Conservation (phyloP, 768 basidiomycete species). For the Suillus alpinus region DNA sequence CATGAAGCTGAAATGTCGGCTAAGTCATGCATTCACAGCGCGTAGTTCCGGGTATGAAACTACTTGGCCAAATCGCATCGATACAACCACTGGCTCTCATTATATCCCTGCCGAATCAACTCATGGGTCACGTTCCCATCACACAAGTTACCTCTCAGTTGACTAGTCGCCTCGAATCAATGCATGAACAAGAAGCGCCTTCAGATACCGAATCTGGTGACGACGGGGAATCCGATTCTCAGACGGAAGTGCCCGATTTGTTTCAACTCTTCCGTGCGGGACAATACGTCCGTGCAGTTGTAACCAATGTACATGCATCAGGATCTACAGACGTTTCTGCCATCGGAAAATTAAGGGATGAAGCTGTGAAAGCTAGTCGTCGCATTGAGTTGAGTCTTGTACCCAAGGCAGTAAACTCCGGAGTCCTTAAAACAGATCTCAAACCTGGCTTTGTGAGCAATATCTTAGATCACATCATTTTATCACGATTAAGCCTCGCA, state of each 20-base stretch:
- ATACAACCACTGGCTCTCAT: conserved; percentile 88
- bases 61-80: conserved; percentile 83
- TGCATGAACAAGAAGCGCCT: conserved; percentile 50
- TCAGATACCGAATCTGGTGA: conserved; percentile 43
- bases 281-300: conserved; percentile 80
- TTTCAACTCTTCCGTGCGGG: conserved; percentile 76
- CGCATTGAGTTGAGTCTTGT: conserved; percentile 82
- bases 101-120: conserved; percentile 93
- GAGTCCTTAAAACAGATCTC: conserved; percentile 76
- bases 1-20: not conserved
- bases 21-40: conserved; percentile 45
- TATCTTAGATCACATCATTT: conserved; percentile 5
- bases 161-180: conserved; percentile 66
- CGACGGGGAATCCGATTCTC: conserved; percentile 39
- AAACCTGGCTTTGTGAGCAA: conserved; percentile 69
- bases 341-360: conserved; percentile 64
- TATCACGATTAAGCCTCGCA: not conserved
- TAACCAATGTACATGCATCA: conserved; percentile 64
- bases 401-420: conserved; percentile 81
- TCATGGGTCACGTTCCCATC: conserved; percentile 91
- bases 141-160: conserved; percentile 85
- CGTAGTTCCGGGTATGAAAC: conserved; percentile 77
- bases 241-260: conserved; percentile 59
- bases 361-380: conserved; percentile 62
- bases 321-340: conserved; percentile 60